phyloP scores from a whole-genome alignment of 108 stramenopile species.

The Ochromonas danica region DNA sequence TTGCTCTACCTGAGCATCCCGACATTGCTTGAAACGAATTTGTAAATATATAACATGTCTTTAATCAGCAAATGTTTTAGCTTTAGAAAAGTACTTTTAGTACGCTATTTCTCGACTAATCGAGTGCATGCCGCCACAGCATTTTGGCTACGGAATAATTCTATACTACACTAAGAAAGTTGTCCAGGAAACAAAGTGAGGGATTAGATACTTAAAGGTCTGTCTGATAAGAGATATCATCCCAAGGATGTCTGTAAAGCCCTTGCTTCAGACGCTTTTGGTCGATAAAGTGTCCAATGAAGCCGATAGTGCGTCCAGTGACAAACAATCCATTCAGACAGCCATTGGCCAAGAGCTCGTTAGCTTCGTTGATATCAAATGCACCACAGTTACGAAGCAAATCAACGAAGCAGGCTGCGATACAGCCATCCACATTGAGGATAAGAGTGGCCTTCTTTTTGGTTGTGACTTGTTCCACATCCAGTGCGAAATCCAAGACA shows the following conservation, averaged over 20 bases:
- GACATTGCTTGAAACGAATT: conserved; percentile 34
- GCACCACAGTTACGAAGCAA: conserved; percentile 82
- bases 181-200: too few species aligned
- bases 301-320: conserved; percentile 75
- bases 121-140: too few species aligned
- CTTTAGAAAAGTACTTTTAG: too few species aligned
- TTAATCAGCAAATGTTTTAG: too few species aligned
- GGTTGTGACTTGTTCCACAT: conserved; percentile 80
- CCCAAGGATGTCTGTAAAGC: conserved; percentile 83
- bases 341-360: conserved; percentile 76
- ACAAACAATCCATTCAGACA: conserved; percentile 85
- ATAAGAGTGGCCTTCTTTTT: conserved; percentile 82
- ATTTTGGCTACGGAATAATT: too few species aligned
- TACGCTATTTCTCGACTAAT: too few species aligned
- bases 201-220: too few species aligned
- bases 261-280: conserved; percentile 86
- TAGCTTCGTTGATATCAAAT: conserved; percentile 75
- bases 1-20: background rate
- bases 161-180: too few species aligned
- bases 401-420: conserved; percentile 86
- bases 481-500: conserved; percentile 78
- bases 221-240: conserved; percentile 73
- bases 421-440: conserved; percentile 87
- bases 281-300: conserved; percentile 83
- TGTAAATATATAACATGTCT: conserved; percentile 39